Evolutionary conservation across 208 protist species (phyloP), one percentile per base, ranked within the genome.

Genomic region (Leishmania mexicana): DNA sequence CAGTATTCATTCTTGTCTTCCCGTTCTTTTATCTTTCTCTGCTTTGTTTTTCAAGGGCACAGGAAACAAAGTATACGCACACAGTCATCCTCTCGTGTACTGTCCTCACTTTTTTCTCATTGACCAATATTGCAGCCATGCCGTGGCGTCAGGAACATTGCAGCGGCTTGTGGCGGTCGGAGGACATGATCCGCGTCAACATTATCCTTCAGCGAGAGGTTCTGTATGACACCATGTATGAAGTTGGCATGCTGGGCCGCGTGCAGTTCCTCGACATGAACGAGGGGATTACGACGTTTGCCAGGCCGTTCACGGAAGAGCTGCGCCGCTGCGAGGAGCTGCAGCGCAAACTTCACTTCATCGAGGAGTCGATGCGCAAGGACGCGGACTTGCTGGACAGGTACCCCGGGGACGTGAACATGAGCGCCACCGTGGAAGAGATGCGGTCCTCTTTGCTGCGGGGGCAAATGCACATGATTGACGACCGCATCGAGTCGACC

Each of bases 191-290:
- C 67, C 90, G 99, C 42, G 90, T 99, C 17, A 95, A 98, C 85
- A 78, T 99, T 24, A 96, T 98, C 81, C 98, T 99, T 83, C 98
- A 99, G 90, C 93, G 95, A 28, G 99, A 99, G 81, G 98, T 98
- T 10, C 97, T 96, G 53, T 99, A 99, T 74, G 97, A 99, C 71
- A 97, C 98, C 3, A 95, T 99, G 35, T 87, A 98, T 45, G 96
- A 98, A 84, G 87, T 99, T 10, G 99, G 99, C 42, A 91, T 98
- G 79, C 83, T 99, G 1, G 98, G 98, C 49, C 80, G 93, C 42
- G 94, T 99, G 81, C 96, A 99, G 93, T 99, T 99, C 72, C 90
- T 93, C 62, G 99, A 99, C 89, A 88, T 99, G 81, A 97, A 98
- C 89, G 71, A 78, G 19, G 87, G 96, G 51, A 85, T 99, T 19